Evolutionary conservation across 2,329 filamentous ascomycete species (phyloP), one percentile per base, ranked within the genome.

Genomic region (Pestalotiopsis fici): DNA sequence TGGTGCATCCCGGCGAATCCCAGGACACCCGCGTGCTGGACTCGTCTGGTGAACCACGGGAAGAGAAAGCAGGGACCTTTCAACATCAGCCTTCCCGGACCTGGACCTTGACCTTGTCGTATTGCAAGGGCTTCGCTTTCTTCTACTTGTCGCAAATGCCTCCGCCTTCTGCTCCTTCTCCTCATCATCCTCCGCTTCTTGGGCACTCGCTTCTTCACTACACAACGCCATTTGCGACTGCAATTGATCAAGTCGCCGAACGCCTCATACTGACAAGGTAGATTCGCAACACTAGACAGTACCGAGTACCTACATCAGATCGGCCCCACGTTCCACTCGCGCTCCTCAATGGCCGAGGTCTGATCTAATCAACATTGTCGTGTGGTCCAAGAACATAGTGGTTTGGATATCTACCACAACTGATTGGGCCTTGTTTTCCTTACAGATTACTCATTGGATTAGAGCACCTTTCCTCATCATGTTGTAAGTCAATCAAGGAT

Each of bases 401-500:
- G 15, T n/a, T 27, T 57, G 55, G 23, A 11, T 31, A 31, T 15
- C 55, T 27, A 21, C 55, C 2, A 15, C 27, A 23, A 31, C 28
- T 7, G 13, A 21, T 13, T 31, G n/a, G 27, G 27, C 57, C 18
- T 60, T 37, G 28, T 5, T 5, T 35, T 37, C 31, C 11, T 7
- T 35, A 25, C 18, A 55, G 23, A n/a, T 7, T 7, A 31, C 27
- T n/a, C n/a, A 64, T 64, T 64, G 61, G 27, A 18, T 21, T 27
- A 21, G n/a, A n/a, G 55, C 55, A 57, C 37, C 28, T 23, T 21
- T 18, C 54, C 54, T 21, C 61, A 67, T 54, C 66, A 67, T 67
- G 66, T 67, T 67, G 66, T 67, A 61, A 65, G 66, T 64, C 37
- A 12, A 21, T 15, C 37, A 1, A 18, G 55, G n/a, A 18, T 11